Conservation (phyloP, 495 filamentous ascomycete species). For the Penicillium longicatenatum region DNA sequence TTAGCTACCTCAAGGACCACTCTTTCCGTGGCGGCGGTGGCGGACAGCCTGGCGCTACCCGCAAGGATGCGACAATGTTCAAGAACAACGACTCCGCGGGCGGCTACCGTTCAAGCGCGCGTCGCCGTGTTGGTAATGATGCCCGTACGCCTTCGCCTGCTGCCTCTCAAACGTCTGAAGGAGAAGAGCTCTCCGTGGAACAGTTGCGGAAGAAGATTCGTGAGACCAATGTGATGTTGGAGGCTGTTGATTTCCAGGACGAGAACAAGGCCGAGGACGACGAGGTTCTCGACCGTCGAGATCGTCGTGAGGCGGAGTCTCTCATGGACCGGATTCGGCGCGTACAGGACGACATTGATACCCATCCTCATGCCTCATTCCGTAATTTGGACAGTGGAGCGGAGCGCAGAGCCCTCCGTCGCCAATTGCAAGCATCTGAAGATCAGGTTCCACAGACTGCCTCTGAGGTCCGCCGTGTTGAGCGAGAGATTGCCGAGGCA, state of each 20-base stretch:
- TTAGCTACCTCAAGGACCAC: conserved; percentile 94
- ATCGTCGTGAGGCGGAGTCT: conserved; percentile 90
- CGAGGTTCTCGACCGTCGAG: conserved; percentile 84
- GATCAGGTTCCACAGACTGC: conserved; percentile 91
- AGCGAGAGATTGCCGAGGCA: conserved; percentile 90
- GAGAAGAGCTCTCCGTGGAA: conserved; percentile 79
- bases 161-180: conserved; percentile 67
- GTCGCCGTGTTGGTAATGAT: conserved; percentile 75
- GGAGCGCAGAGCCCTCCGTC: conserved; percentile 80
- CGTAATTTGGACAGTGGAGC: conserved; percentile 78
- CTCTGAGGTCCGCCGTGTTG: conserved; percentile 85
- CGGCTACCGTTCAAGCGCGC: conserved; percentile 91
- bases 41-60: conserved; percentile 42
- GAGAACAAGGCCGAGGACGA: conserved; percentile 89
- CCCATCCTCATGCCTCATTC: conserved; percentile 77
- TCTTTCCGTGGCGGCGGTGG: conserved; percentile 71
- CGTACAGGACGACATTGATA: conserved; percentile 97
- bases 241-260: conserved; percentile 96
- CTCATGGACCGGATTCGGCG: conserved; percentile 89
- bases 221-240: conserved; percentile 93
- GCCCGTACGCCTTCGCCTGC: conserved; percentile 73
- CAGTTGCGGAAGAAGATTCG: conserved; percentile 91
- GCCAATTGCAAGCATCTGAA: conserved; percentile 83
- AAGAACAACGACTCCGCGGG: conserved; percentile 87
- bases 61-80: conserved; percentile 95